Percentiles rank a stretch among this genome's conserved stretches.
phyloP scores from a whole-genome alignment of 192 early-diverging fungal genomes.

The Mortierella alpina region DNA sequence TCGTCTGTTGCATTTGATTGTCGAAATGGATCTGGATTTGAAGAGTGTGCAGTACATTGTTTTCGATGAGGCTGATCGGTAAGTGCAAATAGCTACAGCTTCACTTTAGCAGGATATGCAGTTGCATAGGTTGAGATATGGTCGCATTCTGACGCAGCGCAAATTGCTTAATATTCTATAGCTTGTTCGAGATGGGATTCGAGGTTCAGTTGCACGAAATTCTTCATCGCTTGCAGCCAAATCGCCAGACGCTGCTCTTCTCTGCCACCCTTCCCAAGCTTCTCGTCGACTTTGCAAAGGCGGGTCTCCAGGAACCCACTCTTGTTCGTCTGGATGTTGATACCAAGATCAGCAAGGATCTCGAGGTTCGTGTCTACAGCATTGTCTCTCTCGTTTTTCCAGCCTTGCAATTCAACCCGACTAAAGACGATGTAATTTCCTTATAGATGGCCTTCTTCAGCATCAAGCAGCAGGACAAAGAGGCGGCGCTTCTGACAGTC shows the following conservation, averaged over 20 bases:
- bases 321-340: conserved; percentile 95
- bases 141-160: not conserved
- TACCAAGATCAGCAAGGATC: conserved; percentile 92
- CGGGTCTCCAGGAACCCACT: conserved; percentile 92
- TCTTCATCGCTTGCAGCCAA: conserved; percentile 81
- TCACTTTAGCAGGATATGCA: too few species aligned
- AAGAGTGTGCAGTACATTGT: conserved; percentile 94
- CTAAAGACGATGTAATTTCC: not conserved
- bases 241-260: conserved; percentile 93
- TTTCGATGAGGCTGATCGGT: conserved; percentile 99
- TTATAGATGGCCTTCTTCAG: conserved; percentile 87
- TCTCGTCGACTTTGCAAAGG: conserved; percentile 97
- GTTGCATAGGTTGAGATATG: too few species aligned
- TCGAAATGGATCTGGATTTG: conserved; percentile 94
- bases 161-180: conserved; percentile 6
- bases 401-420: not conserved
- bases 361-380: conserved; percentile 68
- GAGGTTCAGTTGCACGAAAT: conserved; percentile 95
- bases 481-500: conserved; percentile 88
- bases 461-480: conserved; percentile 88
- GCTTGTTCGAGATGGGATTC: conserved; percentile 97
- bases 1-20: conserved; percentile 82
- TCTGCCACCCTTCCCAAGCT: conserved; percentile 95
- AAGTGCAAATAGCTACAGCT: not conserved
- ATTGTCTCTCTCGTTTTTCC: not conserved